These are phyloP conservation scores for Fusarium dlaminii DNA, from an alignment of 2,329 filamentous ascomycete genomes.

Conservation along the genomic window DNA sequence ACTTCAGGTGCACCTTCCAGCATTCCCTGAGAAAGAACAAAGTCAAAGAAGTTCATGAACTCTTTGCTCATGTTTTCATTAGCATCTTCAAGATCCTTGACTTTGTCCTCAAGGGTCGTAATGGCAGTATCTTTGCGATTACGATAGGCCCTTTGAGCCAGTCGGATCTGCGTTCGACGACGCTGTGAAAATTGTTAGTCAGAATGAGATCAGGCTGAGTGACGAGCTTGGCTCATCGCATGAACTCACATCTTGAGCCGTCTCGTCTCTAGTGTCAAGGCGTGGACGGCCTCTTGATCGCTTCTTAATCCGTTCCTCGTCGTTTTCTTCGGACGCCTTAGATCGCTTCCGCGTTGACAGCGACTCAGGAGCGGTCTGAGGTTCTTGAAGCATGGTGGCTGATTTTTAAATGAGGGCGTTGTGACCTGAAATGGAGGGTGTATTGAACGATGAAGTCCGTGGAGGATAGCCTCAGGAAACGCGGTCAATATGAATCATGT, in stretches of 20 bases:
- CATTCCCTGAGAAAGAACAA: conserved; percentile 65
- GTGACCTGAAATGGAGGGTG: neutral
- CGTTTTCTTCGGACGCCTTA: conserved; percentile 36
- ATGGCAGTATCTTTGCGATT: conserved; percentile 87
- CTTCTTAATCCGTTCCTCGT: conserved; percentile 60
- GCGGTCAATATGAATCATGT: neutral
- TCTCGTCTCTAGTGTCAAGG: conserved; percentile 80
- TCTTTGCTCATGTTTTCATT: conserved; percentile 79
- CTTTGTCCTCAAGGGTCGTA: conserved; percentile 74
- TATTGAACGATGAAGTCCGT: neutral
- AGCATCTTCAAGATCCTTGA: conserved; percentile 72
- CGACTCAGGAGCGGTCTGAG: neutral
- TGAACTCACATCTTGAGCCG: conserved; percentile 75
- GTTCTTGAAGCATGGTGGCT: conserved; percentile 14
- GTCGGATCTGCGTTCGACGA: conserved; percentile 85
- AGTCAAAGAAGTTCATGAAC: conserved; percentile 74
- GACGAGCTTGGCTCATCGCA: neutral
- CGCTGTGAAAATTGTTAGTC: conserved; percentile 60
- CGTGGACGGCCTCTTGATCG: conserved; percentile 78
- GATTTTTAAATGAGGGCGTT: neutral
- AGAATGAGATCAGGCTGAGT: neutral
- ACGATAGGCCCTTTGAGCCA: conserved; percentile 86
- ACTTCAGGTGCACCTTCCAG: conserved; percentile 66
- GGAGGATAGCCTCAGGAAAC: neutral
- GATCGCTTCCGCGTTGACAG: conserved; percentile 38